phyloP scores from a whole-genome alignment of 305 asterid genomes.

The Solanum hybrid region DNA sequence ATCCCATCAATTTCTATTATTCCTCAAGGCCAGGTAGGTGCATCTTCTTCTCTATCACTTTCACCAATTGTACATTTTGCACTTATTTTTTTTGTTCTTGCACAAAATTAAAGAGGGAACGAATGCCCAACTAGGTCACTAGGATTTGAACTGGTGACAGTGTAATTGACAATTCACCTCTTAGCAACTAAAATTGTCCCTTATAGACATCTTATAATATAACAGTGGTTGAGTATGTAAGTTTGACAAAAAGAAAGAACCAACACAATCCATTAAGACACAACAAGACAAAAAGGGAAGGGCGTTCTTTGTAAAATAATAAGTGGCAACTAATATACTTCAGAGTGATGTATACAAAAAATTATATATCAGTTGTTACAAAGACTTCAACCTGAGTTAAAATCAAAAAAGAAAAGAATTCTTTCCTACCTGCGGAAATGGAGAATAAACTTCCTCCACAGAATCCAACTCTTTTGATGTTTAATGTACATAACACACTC shows the following conservation, averaged over 20 bases:
- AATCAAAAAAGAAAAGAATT: background rate
- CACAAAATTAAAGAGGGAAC: background rate
- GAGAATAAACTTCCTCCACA: background rate
- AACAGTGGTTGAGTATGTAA: background rate
- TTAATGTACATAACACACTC: background rate
- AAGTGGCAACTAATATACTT: background rate
- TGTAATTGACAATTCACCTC: background rate
- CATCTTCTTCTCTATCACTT: background rate
- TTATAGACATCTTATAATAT: background rate
- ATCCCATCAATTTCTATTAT: background rate
- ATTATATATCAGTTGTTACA: background rate
- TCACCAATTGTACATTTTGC: background rate
- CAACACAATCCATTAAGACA: background rate
- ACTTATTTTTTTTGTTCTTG: background rate
- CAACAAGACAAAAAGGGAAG: background rate
- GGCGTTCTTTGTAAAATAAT: background rate
- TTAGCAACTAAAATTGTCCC: background rate
- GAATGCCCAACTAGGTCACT: background rate
- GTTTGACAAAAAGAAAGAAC: background rate
- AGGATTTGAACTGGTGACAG: background rate
- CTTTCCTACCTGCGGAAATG: background rate
- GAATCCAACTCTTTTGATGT: background rate
- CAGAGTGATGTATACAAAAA: background rate
- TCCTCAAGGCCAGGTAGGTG: background rate
- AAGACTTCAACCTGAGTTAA: constrained; percentile 1